Percentiles rank a stretch among this genome's conserved stretches.
These are phyloP conservation scores for Aspergillus pseudotamarii DNA, from an alignment of 2,329 filamentous ascomycete genomes.

Conservation along the genomic window DNA sequence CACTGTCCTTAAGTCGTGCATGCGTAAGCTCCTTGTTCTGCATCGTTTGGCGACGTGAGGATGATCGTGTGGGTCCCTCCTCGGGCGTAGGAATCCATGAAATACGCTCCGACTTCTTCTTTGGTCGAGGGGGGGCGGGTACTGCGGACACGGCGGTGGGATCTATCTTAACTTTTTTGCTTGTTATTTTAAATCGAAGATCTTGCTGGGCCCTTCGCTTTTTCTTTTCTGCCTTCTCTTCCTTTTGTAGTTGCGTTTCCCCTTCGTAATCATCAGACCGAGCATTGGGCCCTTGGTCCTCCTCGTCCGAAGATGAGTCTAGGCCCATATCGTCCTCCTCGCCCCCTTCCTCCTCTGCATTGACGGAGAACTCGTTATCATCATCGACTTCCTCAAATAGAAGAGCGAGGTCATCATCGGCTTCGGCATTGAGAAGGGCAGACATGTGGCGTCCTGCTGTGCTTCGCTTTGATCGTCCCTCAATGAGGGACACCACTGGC, in stretches of 20 bases:
- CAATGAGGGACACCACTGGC: constrained; percentile 37
- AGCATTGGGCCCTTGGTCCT: constrained; percentile 65
- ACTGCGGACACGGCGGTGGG: constrained; percentile 47
- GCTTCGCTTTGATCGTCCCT: constrained; percentile 68
- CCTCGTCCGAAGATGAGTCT: constrained; percentile 84
- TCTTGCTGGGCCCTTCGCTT: constrained; percentile 81
- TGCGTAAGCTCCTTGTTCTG: constrained; percentile 64
- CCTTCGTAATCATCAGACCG: constrained; percentile 74
- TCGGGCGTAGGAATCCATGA: constrained; percentile 69
- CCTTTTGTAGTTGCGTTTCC: constrained; percentile 80
- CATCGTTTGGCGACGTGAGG: constrained; percentile 64
- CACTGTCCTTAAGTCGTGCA: constrained; percentile 52
- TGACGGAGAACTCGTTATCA: constrained; percentile 47
- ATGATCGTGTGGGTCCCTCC: constrained; percentile 64
- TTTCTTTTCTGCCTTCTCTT: constrained; percentile 72
- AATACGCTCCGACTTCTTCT: constrained; percentile 72
- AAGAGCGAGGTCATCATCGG: constrained; percentile 67
- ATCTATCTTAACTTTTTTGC: constrained; percentile 77
- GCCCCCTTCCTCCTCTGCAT: constrained; percentile 44
- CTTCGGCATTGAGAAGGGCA: constrained; percentile 73
- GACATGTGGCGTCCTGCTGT: constrained; percentile 86
- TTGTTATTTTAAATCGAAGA: constrained; percentile 57
- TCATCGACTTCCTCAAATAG: constrained; percentile 66
- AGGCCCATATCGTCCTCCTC: constrained; percentile 69
- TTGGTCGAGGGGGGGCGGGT: constrained; percentile 48